Conservation (phyloP, 768 basidiomycete genomes). For the Omphalotus guepiniiformis region DNA sequence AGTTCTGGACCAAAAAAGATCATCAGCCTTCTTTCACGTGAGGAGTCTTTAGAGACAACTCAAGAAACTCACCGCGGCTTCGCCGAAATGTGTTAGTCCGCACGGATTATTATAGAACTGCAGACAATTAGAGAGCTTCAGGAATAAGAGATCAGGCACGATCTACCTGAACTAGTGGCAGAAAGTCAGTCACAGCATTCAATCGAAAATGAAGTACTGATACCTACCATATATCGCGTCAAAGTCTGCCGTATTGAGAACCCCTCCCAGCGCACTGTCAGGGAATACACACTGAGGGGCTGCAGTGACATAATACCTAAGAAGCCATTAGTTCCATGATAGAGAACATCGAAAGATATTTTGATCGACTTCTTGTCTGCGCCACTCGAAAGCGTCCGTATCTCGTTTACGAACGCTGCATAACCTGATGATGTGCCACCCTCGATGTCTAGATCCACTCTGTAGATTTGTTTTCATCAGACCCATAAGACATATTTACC, state of each 20-base stretch:
- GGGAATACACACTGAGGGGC: slow-evolving; percentile 61
- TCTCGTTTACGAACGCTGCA: slow-evolving; percentile 49
- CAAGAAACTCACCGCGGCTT: slow-evolving; percentile 40
- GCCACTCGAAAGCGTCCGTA: slow-evolving; percentile 46
- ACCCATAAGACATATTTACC: background rate
- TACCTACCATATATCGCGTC: slow-evolving; percentile 62
- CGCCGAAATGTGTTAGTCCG: slow-evolving; percentile 42
- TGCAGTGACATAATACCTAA: slow-evolving; percentile 62
- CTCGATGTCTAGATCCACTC: slow-evolving; percentile 73
- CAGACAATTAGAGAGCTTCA: slow-evolving; percentile 12
- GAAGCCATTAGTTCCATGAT: background rate
- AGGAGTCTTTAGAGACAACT: background rate
- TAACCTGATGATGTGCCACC: slow-evolving; percentile 52
- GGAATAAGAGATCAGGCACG: background rate
- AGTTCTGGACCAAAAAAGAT: slow-evolving; percentile 48
- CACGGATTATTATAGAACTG: slow-evolving; percentile 60
- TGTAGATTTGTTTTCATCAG: slow-evolving; percentile 16
- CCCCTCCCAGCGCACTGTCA: slow-evolving; percentile 54
- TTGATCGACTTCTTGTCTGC: slow-evolving; percentile 57
- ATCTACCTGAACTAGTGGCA: slow-evolving; percentile 8
- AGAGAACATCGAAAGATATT: slow-evolving; percentile 2
- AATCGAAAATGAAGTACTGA: background rate
- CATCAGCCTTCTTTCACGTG: background rate
- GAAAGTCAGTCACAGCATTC: background rate
- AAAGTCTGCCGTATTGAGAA: slow-evolving; percentile 58